These are phyloP conservation scores for Fusarium sp. DNA, from an alignment of 2,329 filamentous ascomycete species.

Conservation along the genomic window DNA sequence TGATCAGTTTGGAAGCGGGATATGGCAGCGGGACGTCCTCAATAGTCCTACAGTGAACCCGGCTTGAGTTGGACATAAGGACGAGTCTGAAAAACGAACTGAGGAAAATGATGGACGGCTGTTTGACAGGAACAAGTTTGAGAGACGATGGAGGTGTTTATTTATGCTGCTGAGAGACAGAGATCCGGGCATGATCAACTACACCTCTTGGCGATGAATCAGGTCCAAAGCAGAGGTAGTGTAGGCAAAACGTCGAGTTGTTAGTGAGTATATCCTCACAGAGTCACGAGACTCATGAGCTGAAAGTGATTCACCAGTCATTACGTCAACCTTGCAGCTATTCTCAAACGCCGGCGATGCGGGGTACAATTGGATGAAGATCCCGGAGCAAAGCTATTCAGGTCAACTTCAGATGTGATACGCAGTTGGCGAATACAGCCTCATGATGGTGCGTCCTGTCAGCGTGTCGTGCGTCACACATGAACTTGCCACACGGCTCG, in stretches of 20 bases:
- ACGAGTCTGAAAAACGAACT: conserved; percentile 1
- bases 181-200: conserved; percentile 13
- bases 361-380: conserved; percentile 3
- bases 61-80: conserved; percentile 38
- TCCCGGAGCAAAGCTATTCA: not conserved
- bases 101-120: not conserved
- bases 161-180: conserved; percentile 1
- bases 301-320: conserved; percentile 29
- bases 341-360: not conserved
- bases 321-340: conserved; percentile 15
- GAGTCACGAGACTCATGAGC: not conserved
- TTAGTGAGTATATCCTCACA: conserved; percentile 14
- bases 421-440: not conserved
- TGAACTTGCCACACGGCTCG: conserved; percentile 5
- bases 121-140: not conserved
- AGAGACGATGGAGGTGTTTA: not conserved
- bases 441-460: conserved; percentile 4
- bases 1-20: conserved; percentile 58
- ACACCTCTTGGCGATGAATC: conserved; percentile 17
- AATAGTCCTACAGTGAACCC: conserved; percentile 40
- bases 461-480: conserved; percentile 20
- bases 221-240: not conserved
- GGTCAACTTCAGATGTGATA: conserved; percentile 16
- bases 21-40: conserved; percentile 51
- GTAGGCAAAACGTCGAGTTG: not conserved